A percentile compares a stretch with the other conserved stretches of the same genome.
These are phyloP conservation scores for Tremella yokohamensis DNA, from an alignment of 768 basidiomycete genomes.

Conservation along the genomic window DNA sequence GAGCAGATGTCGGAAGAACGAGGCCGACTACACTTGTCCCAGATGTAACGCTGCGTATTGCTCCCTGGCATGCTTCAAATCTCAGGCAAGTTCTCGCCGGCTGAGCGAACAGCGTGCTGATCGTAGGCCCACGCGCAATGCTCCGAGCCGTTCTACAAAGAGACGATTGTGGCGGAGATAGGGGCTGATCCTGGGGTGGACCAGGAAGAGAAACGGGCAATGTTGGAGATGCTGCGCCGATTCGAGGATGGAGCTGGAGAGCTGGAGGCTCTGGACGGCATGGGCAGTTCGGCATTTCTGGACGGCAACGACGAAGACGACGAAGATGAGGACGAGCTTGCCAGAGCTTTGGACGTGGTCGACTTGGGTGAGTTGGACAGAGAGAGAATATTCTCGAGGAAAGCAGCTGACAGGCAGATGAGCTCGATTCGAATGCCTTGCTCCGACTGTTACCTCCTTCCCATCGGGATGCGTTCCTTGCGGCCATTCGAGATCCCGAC, in stretches of 20 bases:
- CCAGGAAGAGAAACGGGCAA: slow-evolving; percentile 46
- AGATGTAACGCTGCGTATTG: slow-evolving; percentile 44
- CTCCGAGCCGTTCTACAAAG: slow-evolving; percentile 42
- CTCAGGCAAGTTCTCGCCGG: slow-evolving; percentile 29
- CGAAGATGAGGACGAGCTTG: slow-evolving; percentile 30
- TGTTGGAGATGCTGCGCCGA: slow-evolving; percentile 46
- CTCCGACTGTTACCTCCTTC: slow-evolving; percentile 38
- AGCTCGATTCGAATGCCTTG: slow-evolving; percentile 38
- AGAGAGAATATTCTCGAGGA: background rate
- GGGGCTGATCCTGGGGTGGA: slow-evolving; percentile 43
- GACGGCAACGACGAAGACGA: slow-evolving; percentile 36
- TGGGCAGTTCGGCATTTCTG: slow-evolving; percentile 1
- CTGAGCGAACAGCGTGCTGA: slow-evolving; percentile 12
- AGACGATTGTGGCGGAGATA: slow-evolving; percentile 41
- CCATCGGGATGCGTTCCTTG: slow-evolving; percentile 38
- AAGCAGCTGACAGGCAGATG: slow-evolving; percentile 22
- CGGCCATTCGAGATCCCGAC: slow-evolving; percentile 32
- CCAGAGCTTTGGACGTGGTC: slow-evolving; percentile 23
- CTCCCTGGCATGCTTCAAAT: slow-evolving; percentile 32
- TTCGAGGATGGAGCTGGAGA: slow-evolving; percentile 38
- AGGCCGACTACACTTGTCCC: slow-evolving; percentile 44
- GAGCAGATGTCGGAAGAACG: slow-evolving; percentile 38
- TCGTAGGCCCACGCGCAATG: slow-evolving; percentile 41
- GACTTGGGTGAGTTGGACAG: slow-evolving; percentile 33
- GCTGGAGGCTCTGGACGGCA: slow-evolving; percentile 10